Evolutionary conservation across 2,329 filamentous ascomycete species (phyloP).

Genomic region (Saccharata proteae): DNA sequence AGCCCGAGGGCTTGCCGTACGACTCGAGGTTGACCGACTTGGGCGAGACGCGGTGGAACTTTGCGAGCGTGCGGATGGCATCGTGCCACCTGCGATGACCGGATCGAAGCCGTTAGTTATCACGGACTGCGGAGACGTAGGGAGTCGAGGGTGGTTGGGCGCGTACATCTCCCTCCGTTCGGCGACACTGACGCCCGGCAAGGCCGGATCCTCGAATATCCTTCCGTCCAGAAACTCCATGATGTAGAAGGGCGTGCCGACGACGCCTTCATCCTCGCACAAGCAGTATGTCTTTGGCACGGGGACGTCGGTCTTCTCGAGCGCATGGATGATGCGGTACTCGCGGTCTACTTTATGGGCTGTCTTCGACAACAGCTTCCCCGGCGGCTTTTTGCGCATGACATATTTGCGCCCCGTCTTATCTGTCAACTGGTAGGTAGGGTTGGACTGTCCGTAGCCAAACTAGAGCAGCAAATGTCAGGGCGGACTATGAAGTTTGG

Average conservation of each 20-base stretch:
- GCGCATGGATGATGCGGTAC: slow-evolving; percentile 77
- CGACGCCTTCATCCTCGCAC: slow-evolving; percentile 67
- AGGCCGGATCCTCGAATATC: slow-evolving; percentile 78
- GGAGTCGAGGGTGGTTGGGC: background rate
- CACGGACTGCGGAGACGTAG: background rate
- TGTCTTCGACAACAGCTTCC: slow-evolving; percentile 79
- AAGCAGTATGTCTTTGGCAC: slow-evolving; percentile 74
- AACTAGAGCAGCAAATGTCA: slow-evolving; percentile 46
- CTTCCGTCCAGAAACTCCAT: slow-evolving; percentile 93
- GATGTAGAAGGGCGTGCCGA: slow-evolving; percentile 91
- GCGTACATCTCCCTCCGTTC: slow-evolving; percentile 61
- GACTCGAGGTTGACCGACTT: slow-evolving; percentile 52
- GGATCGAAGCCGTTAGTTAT: background rate
- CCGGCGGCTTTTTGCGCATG: slow-evolving; percentile 96
- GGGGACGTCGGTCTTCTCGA: slow-evolving; percentile 68
- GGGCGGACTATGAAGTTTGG: background rate
- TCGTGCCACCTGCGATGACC: slow-evolving; percentile 60
- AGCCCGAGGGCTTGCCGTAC: slow-evolving; percentile 64
- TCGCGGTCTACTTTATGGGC: slow-evolving; percentile 96
- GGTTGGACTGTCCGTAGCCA: slow-evolving; percentile 93
- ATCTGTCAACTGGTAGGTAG: slow-evolving; percentile 82
- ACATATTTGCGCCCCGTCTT: slow-evolving; percentile 63
- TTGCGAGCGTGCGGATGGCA: slow-evolving; percentile 70
- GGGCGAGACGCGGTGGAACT: slow-evolving; percentile 66
- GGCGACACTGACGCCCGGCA: slow-evolving; percentile 57